These are phyloP conservation scores for Acer yangbiense DNA, from an alignment of 345 rosid species.

Conservation along the genomic window DNA sequence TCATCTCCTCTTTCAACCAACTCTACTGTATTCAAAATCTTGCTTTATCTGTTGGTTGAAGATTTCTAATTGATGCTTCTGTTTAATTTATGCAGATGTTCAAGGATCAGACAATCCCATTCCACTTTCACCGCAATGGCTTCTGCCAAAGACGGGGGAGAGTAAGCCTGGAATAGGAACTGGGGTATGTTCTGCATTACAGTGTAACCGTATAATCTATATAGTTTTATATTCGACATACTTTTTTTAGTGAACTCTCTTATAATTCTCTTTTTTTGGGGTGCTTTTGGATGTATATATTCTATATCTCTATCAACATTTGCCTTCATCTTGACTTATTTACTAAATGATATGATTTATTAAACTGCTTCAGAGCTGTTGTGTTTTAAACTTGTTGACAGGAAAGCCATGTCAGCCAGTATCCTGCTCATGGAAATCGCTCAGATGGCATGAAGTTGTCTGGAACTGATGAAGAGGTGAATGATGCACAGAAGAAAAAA, in stretches of 20 bases:
- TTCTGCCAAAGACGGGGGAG: slow-evolving; percentile 86
- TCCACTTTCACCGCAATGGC: slow-evolving; percentile 99
- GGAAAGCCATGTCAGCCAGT: slow-evolving; percentile 53
- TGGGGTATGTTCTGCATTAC: slow-evolving; percentile 53
- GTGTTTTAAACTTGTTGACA: slow-evolving; percentile 23
- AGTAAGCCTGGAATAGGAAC: slow-evolving; percentile 69
- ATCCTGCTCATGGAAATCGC: slow-evolving; percentile 40
- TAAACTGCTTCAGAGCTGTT: background rate
- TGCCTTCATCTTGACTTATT: background rate
- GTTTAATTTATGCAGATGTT: slow-evolving; percentile 60
- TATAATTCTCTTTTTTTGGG: background rate
- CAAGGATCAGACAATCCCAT: slow-evolving; percentile 73
- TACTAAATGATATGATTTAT: slow-evolving; percentile 4
- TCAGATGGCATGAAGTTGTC: slow-evolving; percentile 49
- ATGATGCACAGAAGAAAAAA: slow-evolving; percentile 67
- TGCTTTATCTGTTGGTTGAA: slow-evolving; percentile 12
- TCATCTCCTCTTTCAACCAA: background rate
- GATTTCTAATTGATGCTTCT: slow-evolving; percentile 23
- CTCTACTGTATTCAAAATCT: slow-evolving; percentile 6
- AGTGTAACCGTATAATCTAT: background rate
- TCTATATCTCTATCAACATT: background rate
- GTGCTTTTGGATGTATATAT: background rate
- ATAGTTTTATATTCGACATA: slow-evolving; percentile 1
- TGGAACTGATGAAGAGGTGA: slow-evolving; percentile 62
- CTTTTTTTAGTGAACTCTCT: background rate